Evolutionary conservation across 371 early-diverging fungal genomes (phyloP).

Genomic region (Rhizopus sp.): DNA sequence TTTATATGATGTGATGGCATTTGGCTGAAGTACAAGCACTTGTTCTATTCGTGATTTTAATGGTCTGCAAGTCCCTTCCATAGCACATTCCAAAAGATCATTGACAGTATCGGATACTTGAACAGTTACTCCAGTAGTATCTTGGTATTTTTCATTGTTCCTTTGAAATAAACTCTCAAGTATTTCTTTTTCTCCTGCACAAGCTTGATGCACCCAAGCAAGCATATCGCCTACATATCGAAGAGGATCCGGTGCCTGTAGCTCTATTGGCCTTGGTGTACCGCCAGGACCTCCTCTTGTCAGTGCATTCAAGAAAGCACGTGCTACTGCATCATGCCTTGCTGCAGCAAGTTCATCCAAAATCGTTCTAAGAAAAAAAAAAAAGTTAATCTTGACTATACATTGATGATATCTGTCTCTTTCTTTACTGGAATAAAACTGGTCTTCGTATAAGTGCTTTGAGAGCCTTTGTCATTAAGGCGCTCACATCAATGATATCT

Average conservation of each 20-base stretch:
- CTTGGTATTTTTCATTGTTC: constrained; percentile 13
- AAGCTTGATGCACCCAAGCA: constrained; percentile 94
- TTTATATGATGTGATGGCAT: constrained; percentile 69
- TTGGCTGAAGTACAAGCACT: constrained; percentile 70
- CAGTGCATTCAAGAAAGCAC: constrained; percentile 79
- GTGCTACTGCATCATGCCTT: constrained; percentile 70
- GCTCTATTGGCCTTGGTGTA: constrained; percentile 86
- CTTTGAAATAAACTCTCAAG: constrained; percentile 71
- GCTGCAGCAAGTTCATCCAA: constrained; percentile 74
- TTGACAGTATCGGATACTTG: constrained; percentile 33
- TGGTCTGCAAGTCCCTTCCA: constrained; percentile 78
- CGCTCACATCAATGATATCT: constrained; percentile 75
- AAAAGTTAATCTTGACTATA: background rate
- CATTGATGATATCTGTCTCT: too few species aligned
- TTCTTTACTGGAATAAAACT: constrained; percentile 72
- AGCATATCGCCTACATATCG: constrained; percentile 94
- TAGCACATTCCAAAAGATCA: constrained; percentile 65
- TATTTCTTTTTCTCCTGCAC: constrained; percentile 86
- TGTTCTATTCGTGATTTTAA: constrained; percentile 82
- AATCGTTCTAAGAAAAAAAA: constrained; percentile 45
- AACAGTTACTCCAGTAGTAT: constrained; percentile 14
- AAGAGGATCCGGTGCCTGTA: constrained; percentile 89
- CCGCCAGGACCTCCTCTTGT: constrained; percentile 87
- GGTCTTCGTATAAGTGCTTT: constrained; percentile 71
- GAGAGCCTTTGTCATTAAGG: constrained; percentile 68